Evolutionary conservation across 2,329 filamentous ascomycete genomes (phyloP), one percentile per base, ranked within the genome.

Genomic region (Pestalotiopsis sp.): DNA sequence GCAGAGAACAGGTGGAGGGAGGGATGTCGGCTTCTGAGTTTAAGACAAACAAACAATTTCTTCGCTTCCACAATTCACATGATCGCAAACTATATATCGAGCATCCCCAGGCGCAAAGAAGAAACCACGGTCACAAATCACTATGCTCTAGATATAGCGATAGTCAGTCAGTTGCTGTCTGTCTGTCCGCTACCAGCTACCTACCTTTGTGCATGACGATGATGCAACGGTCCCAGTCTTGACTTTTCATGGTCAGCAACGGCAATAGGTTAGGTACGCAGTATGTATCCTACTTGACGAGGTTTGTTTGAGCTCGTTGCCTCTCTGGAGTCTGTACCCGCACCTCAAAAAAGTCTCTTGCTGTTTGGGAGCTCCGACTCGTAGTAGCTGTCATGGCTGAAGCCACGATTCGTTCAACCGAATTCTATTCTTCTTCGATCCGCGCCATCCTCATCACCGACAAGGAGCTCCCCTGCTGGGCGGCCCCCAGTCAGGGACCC

Each of bases 321-420:
- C n/a, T 13, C 20, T n/a, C 56, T 23, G 23, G 23, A 23, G 23
- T 23, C 23, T 59, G 17, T 25, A 59, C 56, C 56, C 23, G 20
- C 23, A 25, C 13, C 14, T 25, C 23, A 25, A 25, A 20, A 25
- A 59, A 13, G 14, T 3, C 31, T 36, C 31, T 36, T 9, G 31
- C 31, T 9, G 31, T 36, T 36, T 9, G 31, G 6, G 31, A 36
- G 31, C 31, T 36, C 31, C 57, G 23, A 59, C 20, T 27, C 14
- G 59, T 36, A 62, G 59, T 20, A n/a, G 45, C 31, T 62, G 59
- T 62, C 59, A 62, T 62, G 13, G 59, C 31, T 62, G 13, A 20
- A 39, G 59, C 59, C 59, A 39, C 59, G 27, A 62, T 62, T 62
- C 59, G 59, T 39, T 62, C 25, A 11, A 20, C 23, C 17, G 27